These are phyloP conservation scores for Triticum dicoccoides DNA, from an alignment of 176 grass and related monocot genomes.

Conservation along the genomic window DNA sequence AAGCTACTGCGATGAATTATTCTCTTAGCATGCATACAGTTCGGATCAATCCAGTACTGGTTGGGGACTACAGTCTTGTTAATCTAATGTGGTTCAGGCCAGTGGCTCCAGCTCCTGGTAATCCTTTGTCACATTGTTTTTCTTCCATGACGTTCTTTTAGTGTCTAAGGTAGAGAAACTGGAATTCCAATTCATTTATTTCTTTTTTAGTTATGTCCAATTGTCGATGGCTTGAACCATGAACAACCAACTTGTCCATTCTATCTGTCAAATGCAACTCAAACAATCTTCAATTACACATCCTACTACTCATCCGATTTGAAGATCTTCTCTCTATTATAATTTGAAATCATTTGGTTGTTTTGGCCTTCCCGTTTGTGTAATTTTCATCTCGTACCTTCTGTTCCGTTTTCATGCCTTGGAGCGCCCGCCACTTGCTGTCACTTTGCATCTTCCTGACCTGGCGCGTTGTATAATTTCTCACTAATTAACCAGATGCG, in stretches of 20 bases:
- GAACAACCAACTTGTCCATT: not conserved
- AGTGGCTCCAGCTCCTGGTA: constrained; percentile 67
- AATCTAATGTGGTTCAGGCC: constrained; percentile 88
- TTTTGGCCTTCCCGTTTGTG: too few relatives aligned
- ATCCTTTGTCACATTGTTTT: constrained; percentile 29
- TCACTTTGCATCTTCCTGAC: not conserved
- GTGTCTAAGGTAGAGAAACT: constrained; percentile 12
- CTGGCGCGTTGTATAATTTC: not conserved
- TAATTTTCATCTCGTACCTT: not conserved
- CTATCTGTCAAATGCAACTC: too few relatives aligned
- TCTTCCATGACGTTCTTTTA: constrained; percentile 24
- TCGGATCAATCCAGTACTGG: constrained; percentile 62
- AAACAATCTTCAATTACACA: too few relatives aligned
- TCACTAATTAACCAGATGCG: too few relatives aligned
- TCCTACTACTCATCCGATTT: too few relatives aligned
- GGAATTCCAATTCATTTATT: not conserved
- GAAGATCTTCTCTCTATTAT: too few relatives aligned
- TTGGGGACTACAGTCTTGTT: constrained; percentile 81
- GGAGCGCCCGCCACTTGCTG: not conserved
- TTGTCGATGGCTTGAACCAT: not conserved
- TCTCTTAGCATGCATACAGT: constrained; percentile 62
- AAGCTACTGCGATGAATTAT: constrained; percentile 66
- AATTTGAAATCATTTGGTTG: too few relatives aligned
- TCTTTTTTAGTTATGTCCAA: not conserved
- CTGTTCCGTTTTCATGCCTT: not conserved